These are phyloP conservation scores for Papiliotrema nemorosa DNA, from an alignment of 1,284 basidiomycete genomes.

Conservation along the genomic window DNA sequence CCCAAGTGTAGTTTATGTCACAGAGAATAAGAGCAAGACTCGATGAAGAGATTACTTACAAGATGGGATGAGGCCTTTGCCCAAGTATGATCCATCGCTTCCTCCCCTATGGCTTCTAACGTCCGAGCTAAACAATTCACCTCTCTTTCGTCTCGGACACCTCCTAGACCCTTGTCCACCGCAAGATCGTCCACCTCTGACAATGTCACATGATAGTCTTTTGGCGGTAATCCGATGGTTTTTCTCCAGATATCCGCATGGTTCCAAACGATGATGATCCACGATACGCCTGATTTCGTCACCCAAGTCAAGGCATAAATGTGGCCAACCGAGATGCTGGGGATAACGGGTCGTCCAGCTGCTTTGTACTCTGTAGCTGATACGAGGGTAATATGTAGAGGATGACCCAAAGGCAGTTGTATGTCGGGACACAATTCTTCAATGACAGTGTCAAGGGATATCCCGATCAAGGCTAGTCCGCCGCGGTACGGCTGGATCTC, in stretches of 20 bases:
- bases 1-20: not conserved
- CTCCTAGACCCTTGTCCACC: not conserved
- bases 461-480: conserved; percentile 10
- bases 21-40: not conserved
- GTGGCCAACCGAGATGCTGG: not conserved
- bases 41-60: not conserved
- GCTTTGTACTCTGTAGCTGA: not conserved
- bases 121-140: not conserved
- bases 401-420: not conserved
- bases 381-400: not conserved
- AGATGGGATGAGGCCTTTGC: not conserved
- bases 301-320: not conserved
- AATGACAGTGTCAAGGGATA: not conserved
- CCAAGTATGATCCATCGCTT: conserved; percentile 48
- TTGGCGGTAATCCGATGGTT: conserved; percentile 53
- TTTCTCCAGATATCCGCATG: conserved; percentile 56
- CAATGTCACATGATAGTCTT: conserved; percentile 59
- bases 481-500: conserved; percentile 8
- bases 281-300: conserved; percentile 29
- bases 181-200: conserved; percentile 50
- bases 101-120: conserved; percentile 49
- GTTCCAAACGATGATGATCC: conserved; percentile 59
- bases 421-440: too few relatives aligned
- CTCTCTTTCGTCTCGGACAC: not conserved
- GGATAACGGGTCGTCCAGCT: not conserved